Percentiles rank a stretch among this genome's conserved stretches.
phyloP scores from a whole-genome alignment of 1,284 basidiomycete species.

The Pyrrhoderma noxium region DNA sequence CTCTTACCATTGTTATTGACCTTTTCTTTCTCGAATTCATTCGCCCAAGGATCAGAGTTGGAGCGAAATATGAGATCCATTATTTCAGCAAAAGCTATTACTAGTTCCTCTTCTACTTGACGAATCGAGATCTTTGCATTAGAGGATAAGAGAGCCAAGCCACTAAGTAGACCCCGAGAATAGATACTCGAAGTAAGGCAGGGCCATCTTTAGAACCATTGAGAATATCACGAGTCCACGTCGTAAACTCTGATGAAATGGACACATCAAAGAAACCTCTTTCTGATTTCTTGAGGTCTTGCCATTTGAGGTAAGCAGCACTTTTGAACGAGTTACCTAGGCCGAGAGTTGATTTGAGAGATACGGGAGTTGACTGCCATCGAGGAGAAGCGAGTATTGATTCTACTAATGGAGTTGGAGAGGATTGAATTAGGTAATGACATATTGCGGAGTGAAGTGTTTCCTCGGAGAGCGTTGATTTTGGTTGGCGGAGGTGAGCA shows the following conservation, averaged over 20 bases:
- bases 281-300: slow-evolving; percentile 31
- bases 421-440: slow-evolving; percentile 50
- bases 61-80: slow-evolving; percentile 40
- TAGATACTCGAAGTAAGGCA: slow-evolving; percentile 52
- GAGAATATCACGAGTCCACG: slow-evolving; percentile 52
- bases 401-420: slow-evolving; percentile 61
- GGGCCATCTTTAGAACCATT: slow-evolving; percentile 59
- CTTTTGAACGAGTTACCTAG: slow-evolving; percentile 55
- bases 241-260: slow-evolving; percentile 32
- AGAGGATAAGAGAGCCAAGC: slow-evolving; percentile 45
- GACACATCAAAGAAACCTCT: slow-evolving; percentile 38
- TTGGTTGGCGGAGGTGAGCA: slow-evolving; percentile 45
- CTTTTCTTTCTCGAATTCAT: slow-evolving; percentile 63
- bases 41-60: slow-evolving; percentile 47
- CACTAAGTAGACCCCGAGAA: slow-evolving; percentile 55
- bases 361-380: slow-evolving; percentile 41
- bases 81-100: slow-evolving; percentile 63
- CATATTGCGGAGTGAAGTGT: slow-evolving; percentile 55
- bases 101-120: slow-evolving; percentile 44
- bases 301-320: slow-evolving; percentile 50
- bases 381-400: slow-evolving; percentile 55
- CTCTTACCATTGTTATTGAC: no score
- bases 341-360: slow-evolving; percentile 42
- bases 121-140: no score
- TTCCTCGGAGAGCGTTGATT: slow-evolving; percentile 38